Evolutionary conservation across 257 asterid genomes (phyloP), one percentile per base, ranked within the genome.

Genomic region (Mentha longifolia): DNA sequence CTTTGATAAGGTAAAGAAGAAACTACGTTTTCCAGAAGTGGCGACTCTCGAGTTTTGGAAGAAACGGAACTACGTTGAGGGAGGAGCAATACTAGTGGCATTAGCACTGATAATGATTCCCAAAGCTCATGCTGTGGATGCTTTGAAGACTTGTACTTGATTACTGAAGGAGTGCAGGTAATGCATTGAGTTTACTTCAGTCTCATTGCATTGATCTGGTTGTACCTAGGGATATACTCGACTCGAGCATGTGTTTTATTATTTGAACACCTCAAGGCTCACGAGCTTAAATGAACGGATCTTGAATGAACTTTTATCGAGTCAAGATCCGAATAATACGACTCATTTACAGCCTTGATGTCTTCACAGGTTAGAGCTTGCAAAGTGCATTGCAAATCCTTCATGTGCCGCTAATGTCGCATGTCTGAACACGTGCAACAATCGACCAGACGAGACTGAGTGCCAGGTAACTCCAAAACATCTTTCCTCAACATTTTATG

Each of bases 91-190:
- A 69, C 57, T 94, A 68, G 33, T 88, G 76, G 73, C 88, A 25
- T 84, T 88, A 61, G 79, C 89, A 8, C 78, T 90, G 74, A 58
- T 87, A 78, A 52, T 86, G 76, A 55, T 83, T 81, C 97, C 97
- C 9, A 71, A 78, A 41, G 99, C 97, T 46, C 89, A 87, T 78
- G 99, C 99, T 19, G 89, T 80, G 25, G 99, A 95, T 84, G 95
- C 99, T 76, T 84, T 94, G 14, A 94, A 91, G 83, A 88, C 96
- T 28, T 86, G 95, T 70, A 31, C 90, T 41, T 94, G 99, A 88
- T 89, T 94, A 61, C 74, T 94, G 57, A 94, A 84, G 83, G 98
- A 91, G 68, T 94, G 99, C 95, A 91, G 96, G 99, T 92, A 88
- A n/a, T 10, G 5, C 10, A 16, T 57, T 15, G 54, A 61, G 50